A percentile compares a stretch with the other conserved stretches of the same genome.
These are phyloP conservation scores for Allantophomopsis lycopodina DNA, from an alignment of 2,329 filamentous ascomycete species.

Conservation along the genomic window DNA sequence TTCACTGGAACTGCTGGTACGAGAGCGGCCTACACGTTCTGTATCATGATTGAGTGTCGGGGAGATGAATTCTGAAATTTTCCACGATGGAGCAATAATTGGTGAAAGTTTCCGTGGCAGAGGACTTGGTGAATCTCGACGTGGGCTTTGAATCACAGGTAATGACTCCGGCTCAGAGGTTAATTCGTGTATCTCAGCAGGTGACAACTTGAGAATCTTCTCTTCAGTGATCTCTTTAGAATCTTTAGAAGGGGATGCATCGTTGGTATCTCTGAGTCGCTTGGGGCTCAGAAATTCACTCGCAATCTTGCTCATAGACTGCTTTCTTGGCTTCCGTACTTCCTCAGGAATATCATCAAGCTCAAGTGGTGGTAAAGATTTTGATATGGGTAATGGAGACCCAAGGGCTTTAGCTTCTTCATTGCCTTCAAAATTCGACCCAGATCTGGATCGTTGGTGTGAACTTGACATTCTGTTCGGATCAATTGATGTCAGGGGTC, in stretches of 20 bases:
- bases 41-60: background rate
- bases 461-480: no score
- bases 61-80: slow-evolving; percentile 6
- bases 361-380: slow-evolving; percentile 8
- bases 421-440: slow-evolving; percentile 1
- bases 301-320: slow-evolving; percentile 3
- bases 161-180: slow-evolving; percentile 42
- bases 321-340: slow-evolving; percentile 10
- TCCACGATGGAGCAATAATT: slow-evolving; percentile 6
- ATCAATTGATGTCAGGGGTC: slow-evolving; percentile 1
- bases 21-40: background rate
- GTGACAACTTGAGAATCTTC: slow-evolving; percentile 38
- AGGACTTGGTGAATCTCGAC: slow-evolving; percentile 9
- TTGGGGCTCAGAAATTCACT: no score
- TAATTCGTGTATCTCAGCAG: slow-evolving; percentile 43
- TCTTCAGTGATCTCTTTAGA: slow-evolving; percentile 16
- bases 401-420: slow-evolving; percentile 1
- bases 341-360: slow-evolving; percentile 16
- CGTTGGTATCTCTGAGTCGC: no score
- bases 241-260: no score
- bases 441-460: slow-evolving; percentile 1
- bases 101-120: slow-evolving; percentile 18
- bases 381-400: slow-evolving; percentile 10
- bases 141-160: slow-evolving; percentile 32
- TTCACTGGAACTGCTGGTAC: slow-evolving; percentile 1